phyloP scores from a whole-genome alignment of 169 alveolate species.

The Eimeria tenella region DNA sequence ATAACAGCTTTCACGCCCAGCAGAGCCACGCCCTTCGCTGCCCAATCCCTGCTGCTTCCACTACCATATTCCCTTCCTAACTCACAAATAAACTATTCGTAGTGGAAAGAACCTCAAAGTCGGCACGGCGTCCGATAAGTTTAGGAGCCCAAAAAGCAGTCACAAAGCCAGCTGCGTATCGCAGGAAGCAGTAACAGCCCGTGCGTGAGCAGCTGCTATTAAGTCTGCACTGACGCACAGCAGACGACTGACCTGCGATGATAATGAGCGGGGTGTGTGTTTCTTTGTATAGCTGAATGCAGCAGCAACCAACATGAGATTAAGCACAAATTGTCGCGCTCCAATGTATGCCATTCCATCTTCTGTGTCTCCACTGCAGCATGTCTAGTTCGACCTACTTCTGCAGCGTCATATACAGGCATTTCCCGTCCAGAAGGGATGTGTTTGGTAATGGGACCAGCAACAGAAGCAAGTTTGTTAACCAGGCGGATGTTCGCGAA shows the following conservation, averaged over 20 bases:
- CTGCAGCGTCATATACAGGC: constrained; percentile 96
- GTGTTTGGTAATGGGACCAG: constrained; percentile 96
- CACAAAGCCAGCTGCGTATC: constrained; percentile 6
- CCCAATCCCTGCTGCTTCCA: constrained; percentile 99
- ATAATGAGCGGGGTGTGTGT: constrained; percentile 83
- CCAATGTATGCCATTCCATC: too few relatives aligned
- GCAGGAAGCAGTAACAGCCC: neutral
- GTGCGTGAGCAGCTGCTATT: neutral
- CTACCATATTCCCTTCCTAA: constrained; percentile 98
- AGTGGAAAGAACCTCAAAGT: constrained; percentile 81
- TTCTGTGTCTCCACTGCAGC: neutral
- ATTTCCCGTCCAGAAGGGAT: constrained; percentile 93
- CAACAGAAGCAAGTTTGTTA: constrained; percentile 93
- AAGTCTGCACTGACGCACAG: neutral
- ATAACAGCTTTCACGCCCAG: constrained; percentile 96
- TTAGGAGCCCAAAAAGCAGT: neutral
- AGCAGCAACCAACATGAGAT: neutral
- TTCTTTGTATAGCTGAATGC: constrained; percentile 80
- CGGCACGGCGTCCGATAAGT: constrained; percentile 61
- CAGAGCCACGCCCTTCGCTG: constrained; percentile 97
- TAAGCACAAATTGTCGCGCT: neutral
- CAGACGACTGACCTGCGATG: constrained; percentile 73
- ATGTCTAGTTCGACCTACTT: constrained; percentile 62
- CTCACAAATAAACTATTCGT: constrained; percentile 33
- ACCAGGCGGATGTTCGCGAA: constrained; percentile 97